phyloP scores from a whole-genome alignment of 352 stramenopile genomes.

The Plasmopara viticola region DNA sequence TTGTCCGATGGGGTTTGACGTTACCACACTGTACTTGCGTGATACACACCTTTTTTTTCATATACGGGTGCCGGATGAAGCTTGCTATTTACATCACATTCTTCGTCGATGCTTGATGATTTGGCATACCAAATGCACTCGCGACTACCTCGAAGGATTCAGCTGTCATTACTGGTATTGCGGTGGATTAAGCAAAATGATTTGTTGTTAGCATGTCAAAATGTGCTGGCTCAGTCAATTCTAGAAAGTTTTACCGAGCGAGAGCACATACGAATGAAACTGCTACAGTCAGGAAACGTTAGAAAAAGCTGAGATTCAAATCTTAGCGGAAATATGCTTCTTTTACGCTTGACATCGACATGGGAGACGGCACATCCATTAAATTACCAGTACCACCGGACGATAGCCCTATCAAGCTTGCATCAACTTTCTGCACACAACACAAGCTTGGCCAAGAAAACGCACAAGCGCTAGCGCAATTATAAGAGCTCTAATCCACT shows the following conservation, averaged over 20 bases:
- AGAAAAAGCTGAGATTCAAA: slow-evolving; percentile 5
- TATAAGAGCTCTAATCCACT: slow-evolving; percentile 24
- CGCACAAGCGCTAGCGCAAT: slow-evolving; percentile 41
- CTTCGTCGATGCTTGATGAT: too few species aligned
- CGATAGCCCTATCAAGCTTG: slow-evolving; percentile 39
- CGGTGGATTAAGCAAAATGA: slow-evolving; percentile 6
- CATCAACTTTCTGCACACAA: slow-evolving; percentile 50
- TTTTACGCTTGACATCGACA: slow-evolving; percentile 69
- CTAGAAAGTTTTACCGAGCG: slow-evolving; percentile 23
- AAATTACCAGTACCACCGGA: slow-evolving; percentile 44
- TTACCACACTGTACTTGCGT: too few species aligned
- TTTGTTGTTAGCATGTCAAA: slow-evolving; percentile 56
- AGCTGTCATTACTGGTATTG: too few species aligned
- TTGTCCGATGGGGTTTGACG: too few species aligned
- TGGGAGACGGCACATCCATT: slow-evolving; percentile 37
- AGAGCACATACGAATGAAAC: slow-evolving; percentile 21
- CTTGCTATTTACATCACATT: too few species aligned
- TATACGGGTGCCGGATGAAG: too few species aligned
- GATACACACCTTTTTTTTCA: too few species aligned
- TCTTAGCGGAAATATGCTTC: slow-evolving; percentile 17
- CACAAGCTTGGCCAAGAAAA: slow-evolving; percentile 52
- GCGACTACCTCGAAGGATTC: too few species aligned
- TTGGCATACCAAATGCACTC: too few species aligned
- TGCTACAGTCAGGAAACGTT: slow-evolving; percentile 14
- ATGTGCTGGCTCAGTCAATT: slow-evolving; percentile 43